Percentiles rank a stretch among this genome's conserved stretches.
phyloP scores from a whole-genome alignment of 2,329 filamentous ascomycete species.

The Exserohilum turcica region DNA sequence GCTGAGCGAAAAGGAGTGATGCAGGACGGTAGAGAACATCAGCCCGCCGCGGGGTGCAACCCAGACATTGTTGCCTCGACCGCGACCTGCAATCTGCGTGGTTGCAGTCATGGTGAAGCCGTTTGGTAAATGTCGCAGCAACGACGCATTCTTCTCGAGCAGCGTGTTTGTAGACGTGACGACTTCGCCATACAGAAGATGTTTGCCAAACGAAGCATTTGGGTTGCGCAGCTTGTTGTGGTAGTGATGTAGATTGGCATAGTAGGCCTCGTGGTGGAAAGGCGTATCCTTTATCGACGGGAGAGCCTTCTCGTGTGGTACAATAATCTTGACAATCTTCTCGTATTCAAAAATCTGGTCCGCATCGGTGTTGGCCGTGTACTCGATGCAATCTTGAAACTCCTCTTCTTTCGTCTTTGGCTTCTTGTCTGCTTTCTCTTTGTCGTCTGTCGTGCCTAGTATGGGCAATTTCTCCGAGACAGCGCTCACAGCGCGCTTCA shows the following conservation, averaged over 20 bases:
- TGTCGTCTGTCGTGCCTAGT: conserved; percentile 27
- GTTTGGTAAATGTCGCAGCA: conserved; percentile 75
- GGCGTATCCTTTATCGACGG: conserved; percentile 77
- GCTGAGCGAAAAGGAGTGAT: conserved; percentile 76
- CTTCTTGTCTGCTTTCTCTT: conserved; percentile 8
- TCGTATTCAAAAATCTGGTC: conserved; percentile 76
- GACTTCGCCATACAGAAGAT: conserved; percentile 86
- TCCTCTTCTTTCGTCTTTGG: conserved; percentile 35
- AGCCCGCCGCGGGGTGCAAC: conserved; percentile 84
- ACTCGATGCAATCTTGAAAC: conserved; percentile 36
- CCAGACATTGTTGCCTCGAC: conserved; percentile 92
- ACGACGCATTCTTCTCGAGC: conserved; percentile 85
- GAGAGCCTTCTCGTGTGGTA: conserved; percentile 70
- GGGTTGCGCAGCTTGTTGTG: conserved; percentile 63
- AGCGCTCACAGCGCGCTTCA: conserved; percentile 44
- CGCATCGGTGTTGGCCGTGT: conserved; percentile 41
- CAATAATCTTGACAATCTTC: conserved; percentile 71
- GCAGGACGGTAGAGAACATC: conserved; percentile 86
- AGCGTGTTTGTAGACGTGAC: conserved; percentile 93
- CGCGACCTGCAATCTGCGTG: conserved; percentile 84
- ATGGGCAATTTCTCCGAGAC: conserved; percentile 36
- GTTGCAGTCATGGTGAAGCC: conserved; percentile 91
- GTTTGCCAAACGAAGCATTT: conserved; percentile 70
- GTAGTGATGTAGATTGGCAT: conserved; percentile 71
- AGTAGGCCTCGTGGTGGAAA: conserved; percentile 85